Conservation (phyloP, 495 filamentous ascomycete genomes). For the Aspergillus egyptiacus region DNA sequence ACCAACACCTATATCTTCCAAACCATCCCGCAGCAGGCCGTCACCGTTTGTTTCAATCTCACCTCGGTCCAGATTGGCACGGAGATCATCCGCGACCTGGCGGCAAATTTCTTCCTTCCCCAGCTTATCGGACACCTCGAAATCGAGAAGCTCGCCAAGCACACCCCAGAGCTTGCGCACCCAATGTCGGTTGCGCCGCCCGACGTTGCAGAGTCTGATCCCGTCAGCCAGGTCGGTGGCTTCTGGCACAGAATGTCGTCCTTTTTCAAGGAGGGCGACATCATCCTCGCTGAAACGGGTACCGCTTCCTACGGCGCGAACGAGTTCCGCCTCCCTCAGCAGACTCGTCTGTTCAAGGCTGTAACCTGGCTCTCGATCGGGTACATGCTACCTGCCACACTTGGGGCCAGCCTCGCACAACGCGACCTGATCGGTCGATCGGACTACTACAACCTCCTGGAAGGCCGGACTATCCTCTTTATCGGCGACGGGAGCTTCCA, state of each 20-base stretch:
- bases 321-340: slow-evolving; percentile 18
- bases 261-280: slow-evolving; percentile 26
- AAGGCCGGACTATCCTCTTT: slow-evolving; percentile 53
- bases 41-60: slow-evolving; percentile 14
- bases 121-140: slow-evolving; percentile 15
- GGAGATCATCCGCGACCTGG: slow-evolving; percentile 10
- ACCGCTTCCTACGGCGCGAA: slow-evolving; percentile 25
- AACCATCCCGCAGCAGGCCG: slow-evolving; percentile 12
- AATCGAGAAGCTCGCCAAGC: slow-evolving; percentile 1
- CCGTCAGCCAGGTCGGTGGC: slow-evolving; percentile 18
- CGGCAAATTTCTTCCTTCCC: slow-evolving; percentile 10
- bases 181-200: background rate
- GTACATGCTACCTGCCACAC: slow-evolving; percentile 36
- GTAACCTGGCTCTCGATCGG: slow-evolving; percentile 37
- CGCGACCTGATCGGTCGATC: slow-evolving; percentile 18
- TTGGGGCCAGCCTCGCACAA: slow-evolving; percentile 38
- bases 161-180: slow-evolving; percentile 1
- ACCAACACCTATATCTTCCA: slow-evolving; percentile 24
- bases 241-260: slow-evolving; percentile 19
- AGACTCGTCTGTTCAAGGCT: slow-evolving; percentile 27
- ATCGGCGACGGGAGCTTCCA: slow-evolving; percentile 79
- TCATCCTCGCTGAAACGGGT: slow-evolving; percentile 32
- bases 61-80: slow-evolving; percentile 12
- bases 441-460: slow-evolving; percentile 10
- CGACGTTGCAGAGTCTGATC: background rate